Evolutionary conservation across 148 eudicot species (phyloP).

Genomic region (Spergularia bocconei): DNA sequence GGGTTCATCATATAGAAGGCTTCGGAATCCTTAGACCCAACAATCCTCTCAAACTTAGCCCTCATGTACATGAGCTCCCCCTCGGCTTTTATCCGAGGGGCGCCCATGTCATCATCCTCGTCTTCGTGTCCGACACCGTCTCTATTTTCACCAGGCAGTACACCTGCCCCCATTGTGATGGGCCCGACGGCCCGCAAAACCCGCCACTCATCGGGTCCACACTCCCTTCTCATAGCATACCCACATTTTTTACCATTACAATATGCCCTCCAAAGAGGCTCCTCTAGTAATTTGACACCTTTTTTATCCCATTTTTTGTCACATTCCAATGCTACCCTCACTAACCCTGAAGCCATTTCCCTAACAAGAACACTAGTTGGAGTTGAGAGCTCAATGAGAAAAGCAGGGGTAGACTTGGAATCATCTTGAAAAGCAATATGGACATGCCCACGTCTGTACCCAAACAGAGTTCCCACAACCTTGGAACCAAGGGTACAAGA

Average conservation of each 20-base stretch:
- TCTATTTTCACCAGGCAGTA: constrained; percentile 42
- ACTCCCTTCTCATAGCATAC: constrained; percentile 63
- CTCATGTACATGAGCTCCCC: constrained; percentile 92
- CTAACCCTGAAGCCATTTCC: constrained; percentile 75
- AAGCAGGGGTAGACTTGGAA: constrained; percentile 41
- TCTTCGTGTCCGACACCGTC: constrained; percentile 22
- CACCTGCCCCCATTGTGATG: constrained; percentile 94
- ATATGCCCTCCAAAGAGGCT: constrained; percentile 87
- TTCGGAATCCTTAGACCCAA: constrained; percentile 81
- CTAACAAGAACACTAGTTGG: constrained; percentile 49
- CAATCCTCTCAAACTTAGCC: constrained; percentile 90
- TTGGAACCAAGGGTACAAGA: constrained; percentile 49
- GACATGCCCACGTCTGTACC: constrained; percentile 63
- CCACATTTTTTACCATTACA: constrained; percentile 97
- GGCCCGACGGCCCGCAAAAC: constrained; percentile 61
- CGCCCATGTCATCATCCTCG: constrained; percentile 12
- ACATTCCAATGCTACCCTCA: constrained; percentile 73
- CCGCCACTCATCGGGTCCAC: constrained; percentile 66
- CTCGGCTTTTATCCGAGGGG: constrained; percentile 27
- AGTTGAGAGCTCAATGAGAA: constrained; percentile 55
- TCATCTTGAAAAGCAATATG: constrained; percentile 53
- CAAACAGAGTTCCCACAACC: constrained; percentile 63
- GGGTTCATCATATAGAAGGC: constrained; percentile 99
- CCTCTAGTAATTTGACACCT: constrained; percentile 50
- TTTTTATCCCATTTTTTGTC: constrained; percentile 47